Evolutionary conservation across 208 protist species (phyloP).

Genomic region (Acanthamoeba triangularis): DNA sequence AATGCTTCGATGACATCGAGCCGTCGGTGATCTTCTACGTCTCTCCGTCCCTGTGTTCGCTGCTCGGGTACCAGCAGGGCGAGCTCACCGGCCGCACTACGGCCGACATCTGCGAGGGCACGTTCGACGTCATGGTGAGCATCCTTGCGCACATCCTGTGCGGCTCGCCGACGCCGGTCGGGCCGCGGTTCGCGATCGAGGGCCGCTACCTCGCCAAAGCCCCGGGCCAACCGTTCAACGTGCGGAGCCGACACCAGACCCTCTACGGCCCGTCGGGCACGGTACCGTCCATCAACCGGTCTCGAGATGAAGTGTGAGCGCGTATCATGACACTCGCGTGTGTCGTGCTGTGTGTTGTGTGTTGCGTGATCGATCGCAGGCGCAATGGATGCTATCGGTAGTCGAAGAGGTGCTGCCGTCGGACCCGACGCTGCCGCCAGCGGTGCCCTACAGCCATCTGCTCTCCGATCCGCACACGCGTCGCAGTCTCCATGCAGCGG

Average conservation of each 20-base stretch:
- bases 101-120: not conserved
- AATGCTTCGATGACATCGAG: not conserved
- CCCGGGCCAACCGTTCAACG: not conserved
- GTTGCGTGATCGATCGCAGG: not conserved
- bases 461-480: not conserved
- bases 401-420: not conserved
- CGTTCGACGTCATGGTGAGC: not conserved
- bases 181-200: not conserved
- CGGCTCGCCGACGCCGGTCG: not conserved
- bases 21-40: not conserved
- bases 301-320: no score
- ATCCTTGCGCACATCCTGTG: not conserved
- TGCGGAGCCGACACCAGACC: not conserved
- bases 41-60: not conserved
- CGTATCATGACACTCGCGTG: no score
- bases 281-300: no score
- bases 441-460: not conserved
- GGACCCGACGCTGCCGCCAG: not conserved
- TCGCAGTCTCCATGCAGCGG: not conserved
- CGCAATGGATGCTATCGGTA: not conserved
- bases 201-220: not conserved
- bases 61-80: not conserved
- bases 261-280: not conserved
- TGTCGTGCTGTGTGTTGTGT: no score
- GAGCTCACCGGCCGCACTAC: not conserved